A percentile compares a stretch with the other conserved stretches of the same genome.
Evolutionary conservation across 2,329 filamentous ascomycete genomes (phyloP).

Genomic region (Pseudodiploospora longispora): DNA sequence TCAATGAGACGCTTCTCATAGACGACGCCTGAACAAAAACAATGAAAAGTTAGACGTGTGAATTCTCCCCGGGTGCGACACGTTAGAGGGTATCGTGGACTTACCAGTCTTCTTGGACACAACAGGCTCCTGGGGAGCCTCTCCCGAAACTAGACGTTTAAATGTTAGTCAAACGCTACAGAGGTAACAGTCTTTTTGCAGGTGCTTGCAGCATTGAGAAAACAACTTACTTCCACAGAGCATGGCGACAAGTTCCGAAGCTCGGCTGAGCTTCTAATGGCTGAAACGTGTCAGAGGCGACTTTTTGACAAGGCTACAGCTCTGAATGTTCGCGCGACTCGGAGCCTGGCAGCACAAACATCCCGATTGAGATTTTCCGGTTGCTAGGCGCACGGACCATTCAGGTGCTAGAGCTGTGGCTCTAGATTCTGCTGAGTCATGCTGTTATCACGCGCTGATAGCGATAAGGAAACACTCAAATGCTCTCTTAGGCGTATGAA

Average conservation of each 20-base stretch:
- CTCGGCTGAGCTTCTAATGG: slow-evolving; percentile 21
- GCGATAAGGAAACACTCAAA: background rate
- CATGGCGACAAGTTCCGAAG: slow-evolving; percentile 29
- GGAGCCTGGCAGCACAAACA: background rate
- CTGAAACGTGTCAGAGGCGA: slow-evolving; percentile 12
- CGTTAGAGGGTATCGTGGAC: slow-evolving; percentile 21
- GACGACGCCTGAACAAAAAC: slow-evolving; percentile 58
- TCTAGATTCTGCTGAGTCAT: background rate
- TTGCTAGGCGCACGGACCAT: slow-evolving; percentile 8
- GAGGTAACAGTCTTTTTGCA: no score
- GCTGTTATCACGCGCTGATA: slow-evolving; percentile 8
- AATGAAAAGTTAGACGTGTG: background rate
- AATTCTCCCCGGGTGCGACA: background rate
- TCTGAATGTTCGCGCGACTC: slow-evolving; percentile 2
- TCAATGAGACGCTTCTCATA: slow-evolving; percentile 95
- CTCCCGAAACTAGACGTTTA: slow-evolving; percentile 69
- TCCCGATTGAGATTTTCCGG: slow-evolving; percentile 17
- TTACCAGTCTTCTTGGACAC: slow-evolving; percentile 89
- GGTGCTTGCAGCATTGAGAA: no score
- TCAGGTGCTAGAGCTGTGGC: background rate
- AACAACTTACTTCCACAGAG: slow-evolving; percentile 38
- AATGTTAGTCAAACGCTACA: background rate
- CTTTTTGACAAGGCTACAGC: slow-evolving; percentile 2
- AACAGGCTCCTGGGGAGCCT: slow-evolving; percentile 89
- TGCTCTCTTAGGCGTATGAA: no score